phyloP scores from a whole-genome alignment of 2,329 filamentous ascomycete genomes.

The Pseudopyricularia javanii region DNA sequence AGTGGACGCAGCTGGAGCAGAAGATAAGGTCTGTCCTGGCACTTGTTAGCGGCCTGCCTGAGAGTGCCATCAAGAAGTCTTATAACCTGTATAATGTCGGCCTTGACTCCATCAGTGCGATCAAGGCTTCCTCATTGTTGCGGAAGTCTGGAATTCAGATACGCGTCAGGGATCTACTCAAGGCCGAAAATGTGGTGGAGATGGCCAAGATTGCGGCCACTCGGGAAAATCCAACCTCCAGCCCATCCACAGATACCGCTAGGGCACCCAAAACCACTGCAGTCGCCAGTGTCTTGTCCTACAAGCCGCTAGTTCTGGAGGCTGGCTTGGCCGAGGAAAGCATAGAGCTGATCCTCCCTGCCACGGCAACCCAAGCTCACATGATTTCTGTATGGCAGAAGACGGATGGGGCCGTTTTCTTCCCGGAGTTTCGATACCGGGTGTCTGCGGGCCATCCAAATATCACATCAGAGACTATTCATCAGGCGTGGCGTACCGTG shows the following conservation, averaged over 20 bases:
- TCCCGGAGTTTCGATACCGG: slow-evolving; percentile 56
- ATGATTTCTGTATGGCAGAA: slow-evolving; percentile 70
- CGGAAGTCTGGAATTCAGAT: slow-evolving; percentile 50
- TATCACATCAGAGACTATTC: slow-evolving; percentile 22
- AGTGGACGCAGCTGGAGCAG: slow-evolving; percentile 22
- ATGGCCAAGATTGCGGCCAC: slow-evolving; percentile 34
- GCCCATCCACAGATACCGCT: background rate
- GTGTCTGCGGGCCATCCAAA: slow-evolving; percentile 13
- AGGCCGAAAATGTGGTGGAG: slow-evolving; percentile 47
- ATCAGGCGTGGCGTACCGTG: slow-evolving; percentile 49
- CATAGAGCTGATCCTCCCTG: slow-evolving; percentile 50
- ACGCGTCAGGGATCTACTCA: slow-evolving; percentile 59
- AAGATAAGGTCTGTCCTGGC: slow-evolving; percentile 35
- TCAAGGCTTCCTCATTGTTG: slow-evolving; percentile 66
- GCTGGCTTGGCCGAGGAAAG: slow-evolving; percentile 27
- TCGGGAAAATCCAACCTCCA: background rate
- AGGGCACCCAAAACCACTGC: background rate
- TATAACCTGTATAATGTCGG: slow-evolving; percentile 73
- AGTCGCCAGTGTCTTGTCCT: background rate
- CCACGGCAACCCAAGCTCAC: slow-evolving; percentile 66
- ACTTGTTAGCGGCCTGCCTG: slow-evolving; percentile 47
- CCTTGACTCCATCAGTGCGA: slow-evolving; percentile 82
- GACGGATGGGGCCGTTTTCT: slow-evolving; percentile 55
- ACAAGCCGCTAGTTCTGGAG: slow-evolving; percentile 20
- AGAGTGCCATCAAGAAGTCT: slow-evolving; percentile 40